These are phyloP conservation scores for Acorus gramineus DNA, from an alignment of 106 monocot genomes.

Conservation along the genomic window DNA sequence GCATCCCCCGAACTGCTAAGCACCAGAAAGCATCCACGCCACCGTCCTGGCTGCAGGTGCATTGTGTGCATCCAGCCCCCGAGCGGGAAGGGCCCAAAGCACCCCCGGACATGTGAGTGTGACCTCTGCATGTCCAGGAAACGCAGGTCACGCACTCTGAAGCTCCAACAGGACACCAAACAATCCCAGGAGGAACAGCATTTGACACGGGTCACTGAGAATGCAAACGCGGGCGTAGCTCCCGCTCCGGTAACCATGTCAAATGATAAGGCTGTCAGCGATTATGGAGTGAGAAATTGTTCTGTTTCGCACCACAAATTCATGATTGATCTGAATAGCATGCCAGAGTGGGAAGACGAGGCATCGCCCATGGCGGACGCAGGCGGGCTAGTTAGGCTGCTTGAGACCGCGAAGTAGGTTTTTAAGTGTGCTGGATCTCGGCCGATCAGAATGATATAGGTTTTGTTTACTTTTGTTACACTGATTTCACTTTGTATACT, in stretches of 20 bases:
- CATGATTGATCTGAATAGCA: conserved; percentile 76
- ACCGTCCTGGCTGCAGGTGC: conserved; percentile 76
- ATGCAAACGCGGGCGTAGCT: too few relatives aligned
- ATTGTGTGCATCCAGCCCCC: conserved; percentile 92
- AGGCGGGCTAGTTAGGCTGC: conserved; percentile 8
- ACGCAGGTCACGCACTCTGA: conserved; percentile 66
- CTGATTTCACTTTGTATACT: too few relatives aligned
- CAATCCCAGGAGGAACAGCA: conserved; percentile 33
- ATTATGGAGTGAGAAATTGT: conserved; percentile 23
- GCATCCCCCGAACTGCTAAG: too few relatives aligned
- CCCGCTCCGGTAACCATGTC: too few relatives aligned
- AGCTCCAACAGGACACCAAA: conserved; percentile 58
- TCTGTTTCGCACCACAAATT: conserved; percentile 35
- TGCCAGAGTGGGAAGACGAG: conserved; percentile 83
- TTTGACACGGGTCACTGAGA: too few relatives aligned
- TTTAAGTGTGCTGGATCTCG: too few relatives aligned
- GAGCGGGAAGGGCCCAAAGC: conserved; percentile 88
- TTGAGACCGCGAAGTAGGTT: conserved; percentile 4
- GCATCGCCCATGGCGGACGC: conserved; percentile 34
- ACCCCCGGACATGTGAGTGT: conserved; percentile 65
- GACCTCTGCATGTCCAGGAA: conserved; percentile 70
- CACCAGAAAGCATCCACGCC: conserved; percentile 80
- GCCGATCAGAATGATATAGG: too few relatives aligned
- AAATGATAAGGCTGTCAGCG: not conserved
- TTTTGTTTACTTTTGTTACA: too few relatives aligned